Evolutionary conservation across 2,329 filamentous ascomycete species (phyloP), one percentile per base, ranked within the genome.

Genomic region (Aureobasidium uvarum): DNA sequence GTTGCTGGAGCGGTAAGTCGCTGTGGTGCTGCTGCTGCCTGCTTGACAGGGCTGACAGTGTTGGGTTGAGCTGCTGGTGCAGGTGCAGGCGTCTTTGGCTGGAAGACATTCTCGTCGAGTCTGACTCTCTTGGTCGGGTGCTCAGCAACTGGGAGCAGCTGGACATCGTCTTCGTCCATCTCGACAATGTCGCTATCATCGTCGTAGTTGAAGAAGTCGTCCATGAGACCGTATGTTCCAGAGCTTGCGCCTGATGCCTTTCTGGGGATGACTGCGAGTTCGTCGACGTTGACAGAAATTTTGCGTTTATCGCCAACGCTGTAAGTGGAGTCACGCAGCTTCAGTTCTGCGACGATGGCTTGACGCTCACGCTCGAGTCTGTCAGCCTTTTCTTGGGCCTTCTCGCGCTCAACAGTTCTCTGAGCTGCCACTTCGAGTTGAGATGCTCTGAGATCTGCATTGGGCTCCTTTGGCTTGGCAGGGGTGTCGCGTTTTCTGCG

Each of bases 31-130:
- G 28, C 54, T 64, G 28, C 60, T 46, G 55, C 14, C 39, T 66
- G n/a, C 39, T 63, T 46, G 28, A 46, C 51, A 45, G 62, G 45
- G 48, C 60, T 43, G 65, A 13, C 25, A 43, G n/a, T n/a, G 13
- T 38, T 11, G 33, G 63, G 62, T 11, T 62, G 45, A 51, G 25
- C 14, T 31, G 25, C 38, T 18, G 38, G 38, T 13, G 41, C 18
- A n/a, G 41, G 41, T 43, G 48, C 25, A 33, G 66, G 56, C 4
- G 65, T 63, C 39, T 52, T 65, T 14, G 65, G 60, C 31, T 64
- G 43, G 66, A 69, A 69, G 59, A 69, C 64, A 33, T 69, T 69
- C 6, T 66, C 64, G 14, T 66, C 68, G 36, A 63, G 63, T 50
- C 66, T 56, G 43, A 50, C 31, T 25, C 54, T 66, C 63, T 69